phyloP scores from a whole-genome alignment of 495 filamentous ascomycete species.

The Pseudomonodictys pantanalensis region DNA sequence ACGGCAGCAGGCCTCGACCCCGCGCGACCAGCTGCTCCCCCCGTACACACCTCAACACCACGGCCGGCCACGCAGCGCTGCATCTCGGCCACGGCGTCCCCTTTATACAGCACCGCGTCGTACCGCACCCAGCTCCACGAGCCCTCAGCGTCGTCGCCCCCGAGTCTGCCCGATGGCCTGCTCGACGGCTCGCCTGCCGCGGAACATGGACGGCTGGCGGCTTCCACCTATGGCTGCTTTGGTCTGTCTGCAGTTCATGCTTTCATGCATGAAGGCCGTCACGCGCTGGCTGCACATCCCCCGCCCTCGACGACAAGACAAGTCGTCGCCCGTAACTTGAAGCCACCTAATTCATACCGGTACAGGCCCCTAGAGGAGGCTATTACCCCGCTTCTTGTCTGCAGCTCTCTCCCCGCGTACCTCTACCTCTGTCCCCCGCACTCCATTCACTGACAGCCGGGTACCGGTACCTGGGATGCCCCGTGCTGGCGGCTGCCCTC shows the following conservation, averaged over 20 bases:
- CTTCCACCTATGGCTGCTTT: background rate
- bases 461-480: slow-evolving; percentile 17
- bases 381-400: slow-evolving; percentile 25
- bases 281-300: slow-evolving; percentile 29
- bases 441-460: background rate
- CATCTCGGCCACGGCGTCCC: too few relatives aligned
- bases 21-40: too few relatives aligned
- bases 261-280: slow-evolving; percentile 28
- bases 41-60: background rate
- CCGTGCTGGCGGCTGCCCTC: slow-evolving; percentile 2
- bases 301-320: slow-evolving; percentile 6
- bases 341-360: slow-evolving; percentile 29
- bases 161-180: background rate
- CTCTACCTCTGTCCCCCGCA: slow-evolving; percentile 6
- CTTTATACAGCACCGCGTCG: too few relatives aligned
- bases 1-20: background rate
- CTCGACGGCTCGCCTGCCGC: background rate
- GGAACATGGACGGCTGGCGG: background rate
- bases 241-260: slow-evolving; percentile 27
- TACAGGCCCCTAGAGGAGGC: slow-evolving; percentile 16
- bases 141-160: too few relatives aligned
- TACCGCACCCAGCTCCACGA: too few relatives aligned
- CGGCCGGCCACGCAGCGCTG: background rate
- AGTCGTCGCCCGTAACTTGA: slow-evolving; percentile 23
- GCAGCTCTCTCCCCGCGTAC: slow-evolving; percentile 12